phyloP scores from a whole-genome alignment of 345 rosid species.

The Lumnitzera littorea region DNA sequence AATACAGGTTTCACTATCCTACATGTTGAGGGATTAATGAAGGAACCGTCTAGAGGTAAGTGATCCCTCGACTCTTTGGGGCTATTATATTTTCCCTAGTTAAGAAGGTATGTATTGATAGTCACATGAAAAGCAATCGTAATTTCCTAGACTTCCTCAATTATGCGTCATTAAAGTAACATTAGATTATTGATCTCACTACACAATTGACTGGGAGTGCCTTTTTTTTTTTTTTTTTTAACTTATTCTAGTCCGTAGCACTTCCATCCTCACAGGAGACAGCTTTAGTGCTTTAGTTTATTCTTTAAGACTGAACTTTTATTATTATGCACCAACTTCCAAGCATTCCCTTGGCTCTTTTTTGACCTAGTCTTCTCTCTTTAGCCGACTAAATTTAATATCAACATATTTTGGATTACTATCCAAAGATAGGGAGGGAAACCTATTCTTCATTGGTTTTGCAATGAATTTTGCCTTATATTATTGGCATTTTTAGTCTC shows the following conservation, averaged over 20 bases:
- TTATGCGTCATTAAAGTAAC: background rate
- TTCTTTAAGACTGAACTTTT: background rate
- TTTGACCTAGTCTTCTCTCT: conserved; percentile 27
- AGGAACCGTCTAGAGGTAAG: no score
- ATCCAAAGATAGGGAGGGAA: no score
- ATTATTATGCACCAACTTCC: conserved; percentile 31
- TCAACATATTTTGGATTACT: no score
- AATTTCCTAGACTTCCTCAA: conserved; percentile 21
- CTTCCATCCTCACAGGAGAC: no score
- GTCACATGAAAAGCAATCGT: conserved; percentile 23
- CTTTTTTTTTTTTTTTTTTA: background rate
- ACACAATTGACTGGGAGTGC: background rate
- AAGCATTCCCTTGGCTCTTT: conserved; percentile 20
- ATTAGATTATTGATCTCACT: background rate
- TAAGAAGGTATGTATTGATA: background rate
- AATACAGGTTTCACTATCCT: no score
- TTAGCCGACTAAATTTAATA: background rate
- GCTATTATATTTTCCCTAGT: background rate
- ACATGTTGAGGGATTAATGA: no score
- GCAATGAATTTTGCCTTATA: no score
- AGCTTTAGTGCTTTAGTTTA: background rate
- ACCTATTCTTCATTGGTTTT: no score
- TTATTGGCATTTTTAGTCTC: no score
- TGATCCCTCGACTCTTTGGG: background rate
- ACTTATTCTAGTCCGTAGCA: no score